These are phyloP conservation scores for Geosiphon pyriformis DNA, from an alignment of 192 early-diverging fungal species.

Conservation along the genomic window DNA sequence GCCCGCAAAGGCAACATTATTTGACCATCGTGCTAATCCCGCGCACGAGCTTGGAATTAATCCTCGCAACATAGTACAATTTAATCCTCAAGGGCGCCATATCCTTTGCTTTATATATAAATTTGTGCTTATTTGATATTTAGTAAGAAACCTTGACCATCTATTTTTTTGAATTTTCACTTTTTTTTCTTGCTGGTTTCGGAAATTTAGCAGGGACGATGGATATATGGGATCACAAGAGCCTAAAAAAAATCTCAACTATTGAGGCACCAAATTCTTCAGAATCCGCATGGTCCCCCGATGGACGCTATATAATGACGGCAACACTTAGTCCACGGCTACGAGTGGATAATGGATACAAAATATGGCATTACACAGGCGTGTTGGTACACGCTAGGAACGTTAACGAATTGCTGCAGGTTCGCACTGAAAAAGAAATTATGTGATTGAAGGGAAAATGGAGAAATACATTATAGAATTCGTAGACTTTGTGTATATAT, in stretches of 20 bases:
- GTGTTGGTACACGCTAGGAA: slow-evolving; percentile 69
- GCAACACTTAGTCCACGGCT: slow-evolving; percentile 88
- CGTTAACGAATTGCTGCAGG: slow-evolving; percentile 85
- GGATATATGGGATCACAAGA: slow-evolving; percentile 90
- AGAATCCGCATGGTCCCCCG: slow-evolving; percentile 85
- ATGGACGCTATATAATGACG: slow-evolving; percentile 89
- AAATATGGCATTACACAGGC: slow-evolving; percentile 94
- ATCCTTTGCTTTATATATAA: slow-evolving; percentile 27
- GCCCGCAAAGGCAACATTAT: slow-evolving; percentile 90
- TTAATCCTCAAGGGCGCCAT: slow-evolving; percentile 82
- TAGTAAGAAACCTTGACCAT: background rate
- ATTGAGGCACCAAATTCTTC: slow-evolving; percentile 82
- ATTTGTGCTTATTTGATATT: too few relatives aligned
- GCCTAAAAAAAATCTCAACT: slow-evolving; percentile 74
- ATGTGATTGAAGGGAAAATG: too few relatives aligned
- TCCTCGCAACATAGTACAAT: slow-evolving; percentile 85
- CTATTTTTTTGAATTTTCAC: slow-evolving; percentile 5
- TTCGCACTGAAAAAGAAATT: too few relatives aligned
- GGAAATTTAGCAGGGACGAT: slow-evolving; percentile 93
- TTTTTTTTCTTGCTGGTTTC: slow-evolving; percentile 88
- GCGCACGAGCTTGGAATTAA: slow-evolving; percentile 81
- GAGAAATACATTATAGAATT: too few relatives aligned
- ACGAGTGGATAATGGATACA: slow-evolving; percentile 96
- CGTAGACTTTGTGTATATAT: too few relatives aligned
- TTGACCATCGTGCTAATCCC: slow-evolving; percentile 81